Evolutionary conservation across 1,284 basidiomycete species (phyloP).

Genomic region (Sanghuangporus baumii): DNA sequence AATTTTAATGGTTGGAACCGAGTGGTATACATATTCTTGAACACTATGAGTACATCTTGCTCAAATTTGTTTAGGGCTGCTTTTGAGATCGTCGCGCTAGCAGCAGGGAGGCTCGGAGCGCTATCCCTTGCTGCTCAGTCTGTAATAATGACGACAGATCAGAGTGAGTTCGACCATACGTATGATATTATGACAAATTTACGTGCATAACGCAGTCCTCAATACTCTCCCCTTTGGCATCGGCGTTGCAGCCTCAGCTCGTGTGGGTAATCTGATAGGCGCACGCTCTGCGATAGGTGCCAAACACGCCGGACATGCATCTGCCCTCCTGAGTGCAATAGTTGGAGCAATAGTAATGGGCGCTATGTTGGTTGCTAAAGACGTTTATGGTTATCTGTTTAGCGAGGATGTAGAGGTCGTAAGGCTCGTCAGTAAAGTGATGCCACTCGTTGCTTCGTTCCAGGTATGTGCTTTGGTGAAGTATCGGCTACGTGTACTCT

Average conservation of each 20-base stretch:
- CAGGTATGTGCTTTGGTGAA: slow-evolving; percentile 41
- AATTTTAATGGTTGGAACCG: slow-evolving; percentile 73
- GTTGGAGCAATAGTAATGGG: slow-evolving; percentile 55
- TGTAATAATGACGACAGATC: slow-evolving; percentile 80
- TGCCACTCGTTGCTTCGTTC: slow-evolving; percentile 77
- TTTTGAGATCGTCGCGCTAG: slow-evolving; percentile 74
- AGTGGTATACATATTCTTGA: slow-evolving; percentile 49
- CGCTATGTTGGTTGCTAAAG: slow-evolving; percentile 48
- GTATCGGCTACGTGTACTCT: neutral
- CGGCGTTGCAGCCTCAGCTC: slow-evolving; percentile 67
- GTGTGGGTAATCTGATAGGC: slow-evolving; percentile 71
- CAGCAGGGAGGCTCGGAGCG: slow-evolving; percentile 65
- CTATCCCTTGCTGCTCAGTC: slow-evolving; percentile 68
- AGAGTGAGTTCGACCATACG: slow-evolving; percentile 41
- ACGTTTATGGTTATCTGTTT: slow-evolving; percentile 68
- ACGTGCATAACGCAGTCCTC: slow-evolving; percentile 35
- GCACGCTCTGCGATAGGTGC: slow-evolving; percentile 47
- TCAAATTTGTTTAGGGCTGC: slow-evolving; percentile 49
- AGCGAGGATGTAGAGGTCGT: slow-evolving; percentile 61
- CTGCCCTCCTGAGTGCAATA: slow-evolving; percentile 57
- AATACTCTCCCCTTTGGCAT: slow-evolving; percentile 67
- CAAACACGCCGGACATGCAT: slow-evolving; percentile 54
- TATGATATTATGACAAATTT: neutral
- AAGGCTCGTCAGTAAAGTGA: slow-evolving; percentile 58
- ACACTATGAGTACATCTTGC: neutral